phyloP scores from a whole-genome alignment of 495 filamentous ascomycete species.

The Penicillium alfredii region DNA sequence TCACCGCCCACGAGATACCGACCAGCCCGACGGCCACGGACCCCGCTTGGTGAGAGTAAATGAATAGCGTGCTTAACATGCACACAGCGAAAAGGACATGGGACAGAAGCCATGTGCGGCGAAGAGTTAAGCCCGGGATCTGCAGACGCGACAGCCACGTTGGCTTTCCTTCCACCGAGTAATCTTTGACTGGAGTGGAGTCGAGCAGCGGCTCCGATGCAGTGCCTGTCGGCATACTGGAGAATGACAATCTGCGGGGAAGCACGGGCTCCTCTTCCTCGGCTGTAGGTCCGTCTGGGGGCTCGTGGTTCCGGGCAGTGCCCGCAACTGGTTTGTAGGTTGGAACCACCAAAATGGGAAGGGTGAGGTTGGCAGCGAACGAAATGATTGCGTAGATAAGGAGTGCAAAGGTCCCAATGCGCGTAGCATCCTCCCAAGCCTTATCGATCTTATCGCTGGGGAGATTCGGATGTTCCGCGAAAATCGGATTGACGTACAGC shows the following conservation, averaged over 20 bases:
- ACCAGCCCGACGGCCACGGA: conserved; percentile 70
- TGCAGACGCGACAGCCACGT: conserved; percentile 51
- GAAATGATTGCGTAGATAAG: conserved; percentile 82
- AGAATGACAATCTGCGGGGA: conserved; percentile 26
- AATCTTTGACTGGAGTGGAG: conserved; percentile 1
- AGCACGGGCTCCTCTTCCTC: conserved; percentile 17
- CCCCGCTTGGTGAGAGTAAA: conserved; percentile 56
- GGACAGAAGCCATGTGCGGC: conserved; percentile 75
- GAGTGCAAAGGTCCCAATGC: conserved; percentile 75
- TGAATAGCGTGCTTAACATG: conserved; percentile 78
- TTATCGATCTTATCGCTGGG: conserved; percentile 64
- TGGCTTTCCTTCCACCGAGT: conserved; percentile 10
- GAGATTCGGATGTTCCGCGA: conserved; percentile 70
- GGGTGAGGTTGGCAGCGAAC: conserved; percentile 68
- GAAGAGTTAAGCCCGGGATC: conserved; percentile 76
- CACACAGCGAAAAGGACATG: conserved; percentile 71
- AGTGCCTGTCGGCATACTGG: conserved; percentile 21
- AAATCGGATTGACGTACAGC: conserved; percentile 76
- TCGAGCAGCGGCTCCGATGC: conserved; percentile 28
- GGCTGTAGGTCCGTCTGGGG: conserved; percentile 5
- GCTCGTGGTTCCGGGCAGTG: too few species aligned
- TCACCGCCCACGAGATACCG: conserved; percentile 83
- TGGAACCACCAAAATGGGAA: conserved; percentile 76
- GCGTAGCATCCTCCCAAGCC: conserved; percentile 75
- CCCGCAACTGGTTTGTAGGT: too few species aligned